phyloP scores from a whole-genome alignment of 306 rosid genomes.

The Sicyos edulis region DNA sequence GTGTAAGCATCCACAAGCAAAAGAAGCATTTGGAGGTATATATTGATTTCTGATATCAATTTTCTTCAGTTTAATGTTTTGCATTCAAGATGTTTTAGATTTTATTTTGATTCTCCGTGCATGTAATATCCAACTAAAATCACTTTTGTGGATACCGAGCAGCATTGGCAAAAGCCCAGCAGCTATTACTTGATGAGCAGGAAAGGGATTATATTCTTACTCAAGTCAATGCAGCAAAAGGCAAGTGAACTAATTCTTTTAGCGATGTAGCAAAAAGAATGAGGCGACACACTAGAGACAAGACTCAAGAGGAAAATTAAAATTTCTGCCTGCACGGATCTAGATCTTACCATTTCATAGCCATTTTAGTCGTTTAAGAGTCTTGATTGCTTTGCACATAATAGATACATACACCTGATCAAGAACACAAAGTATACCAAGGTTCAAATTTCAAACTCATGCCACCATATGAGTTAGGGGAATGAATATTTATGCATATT shows the following conservation, averaged over 20 bases:
- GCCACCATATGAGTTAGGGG: slow-evolving; percentile 1
- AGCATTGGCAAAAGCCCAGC: slow-evolving; percentile 97
- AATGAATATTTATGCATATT: background rate
- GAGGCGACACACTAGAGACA: background rate
- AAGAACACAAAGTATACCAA: background rate
- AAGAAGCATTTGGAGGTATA: slow-evolving; percentile 95
- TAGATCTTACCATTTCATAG: background rate
- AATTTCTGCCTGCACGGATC: background rate
- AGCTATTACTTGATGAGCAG: slow-evolving; percentile 80
- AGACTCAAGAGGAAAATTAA: background rate
- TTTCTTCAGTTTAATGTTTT: slow-evolving; percentile 6
- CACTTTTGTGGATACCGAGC: slow-evolving; percentile 35
- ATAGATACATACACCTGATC: background rate
- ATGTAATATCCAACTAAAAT: slow-evolving; percentile 17
- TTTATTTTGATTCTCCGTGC: background rate
- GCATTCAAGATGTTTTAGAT: background rate
- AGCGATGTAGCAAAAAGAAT: background rate
- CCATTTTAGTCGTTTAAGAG: background rate
- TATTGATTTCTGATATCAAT: slow-evolving; percentile 21
- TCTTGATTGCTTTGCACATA: background rate
- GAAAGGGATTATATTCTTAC: slow-evolving; percentile 84
- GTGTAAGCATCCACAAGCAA: slow-evolving; percentile 96
- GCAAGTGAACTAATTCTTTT: slow-evolving; percentile 40
- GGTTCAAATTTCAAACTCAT: background rate
- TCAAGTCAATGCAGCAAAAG: slow-evolving; percentile 91